phyloP scores from a whole-genome alignment of 805 yeast species.

The Candida rishiriensis region DNA sequence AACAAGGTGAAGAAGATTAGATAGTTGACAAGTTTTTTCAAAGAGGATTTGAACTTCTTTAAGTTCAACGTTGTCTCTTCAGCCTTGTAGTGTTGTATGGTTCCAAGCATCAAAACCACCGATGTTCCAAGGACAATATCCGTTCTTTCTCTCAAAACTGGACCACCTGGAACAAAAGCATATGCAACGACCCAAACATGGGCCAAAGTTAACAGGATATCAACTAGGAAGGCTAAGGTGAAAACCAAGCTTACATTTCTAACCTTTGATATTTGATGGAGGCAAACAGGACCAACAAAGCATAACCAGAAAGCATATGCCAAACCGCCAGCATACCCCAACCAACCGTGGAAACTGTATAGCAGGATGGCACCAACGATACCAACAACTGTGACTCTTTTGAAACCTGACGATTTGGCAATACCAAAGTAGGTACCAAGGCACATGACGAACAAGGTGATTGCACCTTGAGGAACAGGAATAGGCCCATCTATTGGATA shows the following conservation, averaged over 20 bases:
- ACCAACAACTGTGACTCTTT: constrained; percentile 31
- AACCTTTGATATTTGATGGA: constrained; percentile 40
- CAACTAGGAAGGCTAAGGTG: constrained; percentile 42
- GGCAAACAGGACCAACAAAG: constrained; percentile 55
- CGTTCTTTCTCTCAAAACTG: constrained; percentile 80
- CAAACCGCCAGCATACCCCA: constrained; percentile 71
- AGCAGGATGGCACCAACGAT: constrained; percentile 47
- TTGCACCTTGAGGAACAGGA: constrained; percentile 78
- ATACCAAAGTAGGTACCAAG: constrained; percentile 50
- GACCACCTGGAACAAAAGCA: constrained; percentile 97
- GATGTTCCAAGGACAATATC: constrained; percentile 65
- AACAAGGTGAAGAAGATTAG: constrained; percentile 37
- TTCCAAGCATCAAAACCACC: constrained; percentile 49
- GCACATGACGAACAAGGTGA: constrained; percentile 56
- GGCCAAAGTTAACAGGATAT: constrained; percentile 59
- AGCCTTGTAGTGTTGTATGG: constrained; percentile 34
- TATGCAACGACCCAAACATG: constrained; percentile 98
- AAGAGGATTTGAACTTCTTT: constrained; percentile 4
- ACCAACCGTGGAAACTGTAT: constrained; percentile 57
- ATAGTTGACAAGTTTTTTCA: constrained; percentile 21
- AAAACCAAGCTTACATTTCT: constrained; percentile 49
- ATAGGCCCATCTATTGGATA: constrained; percentile 83
- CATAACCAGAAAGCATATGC: constrained; percentile 56
- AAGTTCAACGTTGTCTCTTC: constrained; percentile 2
- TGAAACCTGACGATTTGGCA: constrained; percentile 28